Conservation (phyloP, 139 green algal species). For the Picochlorum sp. region DNA sequence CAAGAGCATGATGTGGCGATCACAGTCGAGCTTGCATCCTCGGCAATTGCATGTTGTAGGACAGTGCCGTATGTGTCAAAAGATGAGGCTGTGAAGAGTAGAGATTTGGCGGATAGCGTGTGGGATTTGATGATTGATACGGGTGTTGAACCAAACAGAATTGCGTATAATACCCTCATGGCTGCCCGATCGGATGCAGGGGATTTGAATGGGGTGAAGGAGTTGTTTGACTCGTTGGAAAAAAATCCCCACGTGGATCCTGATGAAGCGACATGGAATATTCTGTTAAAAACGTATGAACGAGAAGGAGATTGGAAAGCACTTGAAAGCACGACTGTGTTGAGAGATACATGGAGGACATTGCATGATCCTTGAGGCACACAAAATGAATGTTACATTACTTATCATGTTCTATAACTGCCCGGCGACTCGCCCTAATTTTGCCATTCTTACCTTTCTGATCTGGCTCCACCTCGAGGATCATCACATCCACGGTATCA, state of each 20-base stretch:
- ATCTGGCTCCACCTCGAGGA: slow-evolving; percentile 36
- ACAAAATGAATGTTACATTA: background rate
- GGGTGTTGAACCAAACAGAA: background rate
- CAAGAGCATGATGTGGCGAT: slow-evolving; percentile 1
- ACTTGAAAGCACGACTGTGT: background rate
- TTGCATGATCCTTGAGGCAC: background rate
- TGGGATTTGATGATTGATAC: background rate
- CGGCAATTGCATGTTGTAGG: slow-evolving; percentile 18
- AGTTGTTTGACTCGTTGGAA: background rate
- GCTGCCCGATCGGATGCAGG: background rate
- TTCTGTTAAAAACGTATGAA: background rate
- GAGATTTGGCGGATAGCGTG: background rate
- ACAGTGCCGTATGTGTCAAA: background rate
- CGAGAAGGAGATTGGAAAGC: background rate
- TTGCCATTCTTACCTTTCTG: slow-evolving; percentile 12
- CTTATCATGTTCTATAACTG: slow-evolving; percentile 7
- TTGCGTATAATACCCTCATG: slow-evolving; percentile 9
- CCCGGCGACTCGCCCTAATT: slow-evolving; percentile 15
- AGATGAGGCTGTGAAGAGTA: background rate
- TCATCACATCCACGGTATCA: slow-evolving; percentile 72
- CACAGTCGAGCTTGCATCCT: slow-evolving; percentile 10
- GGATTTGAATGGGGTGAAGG: slow-evolving; percentile 4
- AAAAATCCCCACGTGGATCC: background rate
- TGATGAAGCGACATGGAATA: slow-evolving; percentile 9
- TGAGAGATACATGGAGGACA: background rate